Percentiles rank a stretch among this genome's conserved stretches.
Conservation (phyloP, 2,329 filamentous ascomycete species). For the Colletotrichum tofieldiae region DNA sequence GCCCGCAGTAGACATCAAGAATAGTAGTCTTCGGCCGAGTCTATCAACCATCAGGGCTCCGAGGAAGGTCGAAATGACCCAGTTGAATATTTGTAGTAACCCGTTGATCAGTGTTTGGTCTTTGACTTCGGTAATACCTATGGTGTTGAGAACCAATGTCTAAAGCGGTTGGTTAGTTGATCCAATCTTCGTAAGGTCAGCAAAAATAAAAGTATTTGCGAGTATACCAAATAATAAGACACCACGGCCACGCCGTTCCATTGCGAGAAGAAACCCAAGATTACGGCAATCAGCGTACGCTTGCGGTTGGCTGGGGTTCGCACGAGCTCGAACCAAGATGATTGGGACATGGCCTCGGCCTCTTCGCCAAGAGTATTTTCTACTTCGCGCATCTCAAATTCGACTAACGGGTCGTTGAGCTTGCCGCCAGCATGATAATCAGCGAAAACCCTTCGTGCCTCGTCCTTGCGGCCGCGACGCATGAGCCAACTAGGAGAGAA, state of each 20-base stretch:
- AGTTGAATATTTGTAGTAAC: constrained; percentile 34
- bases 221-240: constrained; percentile 55
- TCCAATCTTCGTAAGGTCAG: background rate
- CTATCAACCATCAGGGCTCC: constrained; percentile 62
- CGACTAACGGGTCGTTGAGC: constrained; percentile 51
- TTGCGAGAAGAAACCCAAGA: constrained; percentile 49
- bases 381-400: constrained; percentile 61
- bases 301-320: constrained; percentile 50
- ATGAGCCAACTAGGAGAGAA: constrained; percentile 67
- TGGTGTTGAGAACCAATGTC: constrained; percentile 49
- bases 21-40: constrained; percentile 55
- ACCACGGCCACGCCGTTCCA: constrained; percentile 54
- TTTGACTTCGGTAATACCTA: constrained; percentile 52
- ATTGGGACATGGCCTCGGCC: constrained; percentile 61
- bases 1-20: constrained; percentile 57
- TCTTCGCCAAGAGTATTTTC: constrained; percentile 61
- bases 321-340: constrained; percentile 49
- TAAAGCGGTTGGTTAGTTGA: background rate
- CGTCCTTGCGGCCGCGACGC: constrained; percentile 66
- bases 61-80: constrained; percentile 35
- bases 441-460: constrained; percentile 67
- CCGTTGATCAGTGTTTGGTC: constrained; percentile 60
- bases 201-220: background rate
- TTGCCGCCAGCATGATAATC: constrained; percentile 68
- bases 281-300: constrained; percentile 47